Base-by-base conservation (phyloP, 2,329 filamentous ascomycete species). In the Trichoderma sp. region DNA sequence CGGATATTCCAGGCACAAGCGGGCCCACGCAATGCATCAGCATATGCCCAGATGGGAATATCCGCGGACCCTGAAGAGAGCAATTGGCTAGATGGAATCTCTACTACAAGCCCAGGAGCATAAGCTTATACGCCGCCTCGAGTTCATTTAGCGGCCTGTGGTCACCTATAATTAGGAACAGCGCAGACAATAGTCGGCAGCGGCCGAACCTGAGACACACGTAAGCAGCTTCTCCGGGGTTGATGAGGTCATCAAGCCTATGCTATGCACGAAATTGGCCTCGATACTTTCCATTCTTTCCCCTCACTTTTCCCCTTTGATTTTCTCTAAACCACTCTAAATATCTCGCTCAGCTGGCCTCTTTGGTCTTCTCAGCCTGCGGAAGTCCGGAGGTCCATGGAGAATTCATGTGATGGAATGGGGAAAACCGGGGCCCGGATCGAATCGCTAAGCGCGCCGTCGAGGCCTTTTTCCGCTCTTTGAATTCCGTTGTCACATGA, bases 121-220 rank as follows among this genome's bases (percentile, higher is more conserved):
- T 50, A 50, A 50, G 43, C 43, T 50, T 50, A 50, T 50, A 50
- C 12, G 26, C 23, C 39, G 39, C 39, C 39, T 63, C 59, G 34
- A 43, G 13, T 63, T 63, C 23, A 13, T 64, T 13, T 64, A 64
- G 61, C 61, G 61, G 43, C 61, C 1, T 77, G 77, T 61, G 36
- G 39, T 73, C 5, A 39, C 36, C 36, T n/a, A 75, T 9, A 3
- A 65, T 20, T 23, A 59, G 20, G 11, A 23, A n/a, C 36, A 47
- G 20, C 0, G 3, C 13, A 17, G 15, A 39, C 36, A 50, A 17
- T 15, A 30, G 23, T 47, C 59, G 61, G 61, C 61, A 50, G n/a
- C 26, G 61, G 39, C 61, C 39, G 26, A 32, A 4, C 36, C 15
- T 53, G 39, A 65, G 62, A 66, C 47, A 67, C 64, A 57, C 64